phyloP scores from a whole-genome alignment of 495 filamentous ascomycete species.

The Bryoglossum gracile region DNA sequence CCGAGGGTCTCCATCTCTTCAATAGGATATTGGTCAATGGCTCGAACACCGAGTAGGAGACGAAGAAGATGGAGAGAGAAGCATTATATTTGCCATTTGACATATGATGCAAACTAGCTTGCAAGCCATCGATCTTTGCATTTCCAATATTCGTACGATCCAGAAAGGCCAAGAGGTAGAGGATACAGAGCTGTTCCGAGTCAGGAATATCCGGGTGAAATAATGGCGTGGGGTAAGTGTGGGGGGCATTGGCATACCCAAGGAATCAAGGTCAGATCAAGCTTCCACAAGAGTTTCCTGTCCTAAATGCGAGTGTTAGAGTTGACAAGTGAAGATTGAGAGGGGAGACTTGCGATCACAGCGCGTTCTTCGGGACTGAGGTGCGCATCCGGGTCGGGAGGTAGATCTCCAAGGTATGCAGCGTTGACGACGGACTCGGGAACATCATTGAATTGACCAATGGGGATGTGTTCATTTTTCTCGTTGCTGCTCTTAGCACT shows the following conservation, averaged over 20 bases:
- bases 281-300: conserved; percentile 57
- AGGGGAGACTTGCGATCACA: conserved; percentile 47
- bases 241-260: conserved; percentile 41
- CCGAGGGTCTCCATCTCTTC: conserved; percentile 54
- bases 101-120: conserved; percentile 53
- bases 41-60: conserved; percentile 84
- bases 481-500: too few species aligned
- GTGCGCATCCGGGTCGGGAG: conserved; percentile 45
- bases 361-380: conserved; percentile 57
- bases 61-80: conserved; percentile 80
- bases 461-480: too few species aligned
- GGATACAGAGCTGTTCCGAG: conserved; percentile 53
- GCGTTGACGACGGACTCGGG: too few species aligned
- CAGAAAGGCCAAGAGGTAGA: conserved; percentile 81
- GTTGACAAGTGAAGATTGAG: background rate
- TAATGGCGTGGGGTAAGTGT: background rate
- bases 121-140: conserved; percentile 71
- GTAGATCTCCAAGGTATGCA: conserved; percentile 1
- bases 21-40: conserved; percentile 83
- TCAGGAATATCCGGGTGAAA: background rate
- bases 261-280: conserved; percentile 65
- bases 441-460: too few species aligned
- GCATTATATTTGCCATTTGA: conserved; percentile 66
- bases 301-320: conserved; percentile 41
- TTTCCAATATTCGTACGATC: conserved; percentile 84